Percentiles rank a stretch among this genome's conserved stretches.
Conservation (phyloP, 2,329 filamentous ascomycete genomes). For the Aspergillus sp. region DNA sequence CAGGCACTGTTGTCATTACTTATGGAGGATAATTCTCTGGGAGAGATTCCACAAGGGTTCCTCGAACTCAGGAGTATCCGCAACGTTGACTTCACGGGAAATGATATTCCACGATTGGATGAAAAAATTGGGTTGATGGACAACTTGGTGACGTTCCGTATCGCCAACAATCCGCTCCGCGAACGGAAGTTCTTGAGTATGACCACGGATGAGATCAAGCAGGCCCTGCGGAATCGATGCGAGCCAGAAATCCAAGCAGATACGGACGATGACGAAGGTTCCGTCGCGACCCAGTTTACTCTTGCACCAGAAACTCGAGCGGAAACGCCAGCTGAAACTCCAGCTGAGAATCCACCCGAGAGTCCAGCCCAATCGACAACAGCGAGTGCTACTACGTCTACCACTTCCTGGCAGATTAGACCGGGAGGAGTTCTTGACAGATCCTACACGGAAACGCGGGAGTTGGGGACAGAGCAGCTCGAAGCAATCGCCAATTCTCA, state of each 20-base stretch:
- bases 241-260: slow-evolving; percentile 43
- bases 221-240: slow-evolving; percentile 58
- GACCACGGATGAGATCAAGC: slow-evolving; percentile 73
- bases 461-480: slow-evolving; percentile 45
- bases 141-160: slow-evolving; percentile 62
- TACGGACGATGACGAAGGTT: slow-evolving; percentile 33
- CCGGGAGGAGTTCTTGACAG: slow-evolving; percentile 55
- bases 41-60: slow-evolving; percentile 70
- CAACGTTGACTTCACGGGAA: slow-evolving; percentile 76
- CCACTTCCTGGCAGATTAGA: slow-evolving; percentile 31
- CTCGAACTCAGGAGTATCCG: slow-evolving; percentile 59
- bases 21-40: slow-evolving; percentile 75
- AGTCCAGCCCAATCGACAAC: too few species aligned
- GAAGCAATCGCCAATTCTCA: slow-evolving; percentile 37
- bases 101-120: slow-evolving; percentile 71
- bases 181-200: slow-evolving; percentile 82
- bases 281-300: slow-evolving; percentile 35
- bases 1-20: slow-evolving; percentile 63
- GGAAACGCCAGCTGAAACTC: not conserved
- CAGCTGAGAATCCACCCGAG: too few species aligned
- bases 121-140: slow-evolving; percentile 75
- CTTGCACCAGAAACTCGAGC: slow-evolving; percentile 39
- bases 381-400: slow-evolving; percentile 4
- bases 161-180: slow-evolving; percentile 83
- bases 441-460: slow-evolving; percentile 57